Evolutionary conservation across 2,329 filamentous ascomycete species (phyloP).

Genomic region (Ophidiomyces ophidiicola): DNA sequence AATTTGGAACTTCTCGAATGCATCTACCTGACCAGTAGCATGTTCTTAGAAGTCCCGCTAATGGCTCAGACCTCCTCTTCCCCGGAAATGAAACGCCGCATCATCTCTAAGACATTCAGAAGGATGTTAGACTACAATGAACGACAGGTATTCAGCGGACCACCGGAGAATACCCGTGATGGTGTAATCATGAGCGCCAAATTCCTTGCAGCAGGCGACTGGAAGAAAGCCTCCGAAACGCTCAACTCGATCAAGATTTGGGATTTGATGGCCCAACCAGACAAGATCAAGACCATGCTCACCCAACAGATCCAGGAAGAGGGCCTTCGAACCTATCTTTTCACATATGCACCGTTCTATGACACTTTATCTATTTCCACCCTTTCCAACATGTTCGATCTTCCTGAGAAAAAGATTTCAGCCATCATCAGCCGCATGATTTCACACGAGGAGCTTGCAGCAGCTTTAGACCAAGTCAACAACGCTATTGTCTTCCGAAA

Average conservation of each 20-base stretch:
- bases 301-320: constrained; percentile 98
- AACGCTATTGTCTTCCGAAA: constrained; percentile 97
- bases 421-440: constrained; percentile 99
- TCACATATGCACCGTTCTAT: constrained; percentile 98
- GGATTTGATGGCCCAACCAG: constrained; percentile 88
- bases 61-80: constrained; percentile 94
- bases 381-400: constrained; percentile 88
- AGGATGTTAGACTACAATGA: constrained; percentile 99
- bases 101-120: constrained; percentile 98
- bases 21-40: constrained; percentile 96
- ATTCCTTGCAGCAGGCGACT: constrained; percentile 89
- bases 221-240: constrained; percentile 90
- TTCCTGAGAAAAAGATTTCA: constrained; percentile 78
- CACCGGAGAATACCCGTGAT: constrained; percentile 95
- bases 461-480: constrained; percentile 94
- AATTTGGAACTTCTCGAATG: constrained; percentile 97
- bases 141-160: constrained; percentile 96
- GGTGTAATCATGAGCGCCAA: constrained; percentile 99
- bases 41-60: constrained; percentile 95
- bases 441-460: constrained; percentile 92
- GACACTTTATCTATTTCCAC: constrained; percentile 83
- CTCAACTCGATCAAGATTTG: constrained; percentile 99
- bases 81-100: constrained; percentile 89
- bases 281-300: constrained; percentile 94
- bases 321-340: constrained; percentile 93